phyloP scores from a whole-genome alignment of 169 alveolate genomes.

The Cystoisospora suis region DNA sequence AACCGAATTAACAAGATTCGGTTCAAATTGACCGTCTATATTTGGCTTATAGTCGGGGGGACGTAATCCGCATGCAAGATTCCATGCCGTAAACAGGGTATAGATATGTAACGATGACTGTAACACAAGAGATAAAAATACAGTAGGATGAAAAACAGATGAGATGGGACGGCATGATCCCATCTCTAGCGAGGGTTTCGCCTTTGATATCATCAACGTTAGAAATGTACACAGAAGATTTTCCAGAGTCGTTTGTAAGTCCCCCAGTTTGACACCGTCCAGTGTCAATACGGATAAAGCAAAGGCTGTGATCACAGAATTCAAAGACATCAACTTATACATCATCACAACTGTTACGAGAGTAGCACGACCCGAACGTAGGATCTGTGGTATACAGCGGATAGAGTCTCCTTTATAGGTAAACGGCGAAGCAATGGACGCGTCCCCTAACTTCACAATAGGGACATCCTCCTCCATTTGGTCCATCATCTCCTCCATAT shows the following conservation, averaged over 20 bases:
- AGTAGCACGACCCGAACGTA: constrained; percentile 94
- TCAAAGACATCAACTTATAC: constrained; percentile 95
- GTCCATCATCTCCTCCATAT: constrained; percentile 61
- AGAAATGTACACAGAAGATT: constrained; percentile 78
- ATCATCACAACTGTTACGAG: constrained; percentile 93
- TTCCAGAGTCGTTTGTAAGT: constrained; percentile 92
- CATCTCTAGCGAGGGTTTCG: constrained; percentile 69
- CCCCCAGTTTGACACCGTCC: constrained; percentile 97
- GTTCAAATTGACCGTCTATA: constrained; percentile 85
- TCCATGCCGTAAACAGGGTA: constrained; percentile 81
- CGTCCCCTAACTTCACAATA: constrained; percentile 93
- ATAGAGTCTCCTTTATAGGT: constrained; percentile 92
- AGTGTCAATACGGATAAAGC: constrained; percentile 92
- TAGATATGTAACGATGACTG: constrained; percentile 80
- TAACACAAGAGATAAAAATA: constrained; percentile 69
- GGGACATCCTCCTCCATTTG: constrained; percentile 83
- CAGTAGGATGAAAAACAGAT: constrained; percentile 64
- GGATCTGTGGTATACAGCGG: constrained; percentile 76
- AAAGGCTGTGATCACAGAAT: constrained; percentile 94
- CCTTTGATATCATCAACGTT: constrained; percentile 73
- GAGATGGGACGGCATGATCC: constrained; percentile 58
- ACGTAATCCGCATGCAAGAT: constrained; percentile 65
- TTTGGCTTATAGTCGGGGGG: constrained; percentile 50
- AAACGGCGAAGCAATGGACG: constrained; percentile 98
- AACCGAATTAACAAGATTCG: constrained; percentile 86